Percentiles rank a stretch among this genome's conserved stretches.
phyloP scores from a whole-genome alignment of 2,329 filamentous ascomycete genomes.

The Exophiala spinifera region DNA sequence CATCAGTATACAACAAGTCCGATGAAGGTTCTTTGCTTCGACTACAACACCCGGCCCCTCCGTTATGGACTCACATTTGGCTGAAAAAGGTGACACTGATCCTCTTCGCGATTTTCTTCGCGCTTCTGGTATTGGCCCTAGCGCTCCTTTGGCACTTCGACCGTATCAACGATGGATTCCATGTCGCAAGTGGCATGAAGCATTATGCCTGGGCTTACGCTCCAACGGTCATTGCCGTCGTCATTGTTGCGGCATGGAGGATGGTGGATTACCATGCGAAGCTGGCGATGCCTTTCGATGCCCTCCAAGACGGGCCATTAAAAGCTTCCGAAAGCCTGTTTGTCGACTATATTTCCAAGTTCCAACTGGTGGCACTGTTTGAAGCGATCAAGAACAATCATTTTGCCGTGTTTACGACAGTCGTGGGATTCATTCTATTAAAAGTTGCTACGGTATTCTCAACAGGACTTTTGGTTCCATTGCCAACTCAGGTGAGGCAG shows the following conservation, averaged over 20 bases:
- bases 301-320: constrained; percentile 30
- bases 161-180: constrained; percentile 20
- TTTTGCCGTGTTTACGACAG: constrained; percentile 33
- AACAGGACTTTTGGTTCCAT: constrained; percentile 34
- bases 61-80: constrained; percentile 29
- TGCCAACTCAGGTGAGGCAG: constrained; percentile 24
- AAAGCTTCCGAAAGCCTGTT: constrained; percentile 31
- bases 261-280: constrained; percentile 36
- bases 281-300: constrained; percentile 35
- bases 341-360: constrained; percentile 35
- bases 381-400: constrained; percentile 33
- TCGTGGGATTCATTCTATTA: constrained; percentile 32
- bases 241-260: constrained; percentile 33
- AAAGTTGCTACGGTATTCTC: constrained; percentile 30
- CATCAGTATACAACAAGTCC: not conserved
- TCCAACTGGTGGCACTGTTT: constrained; percentile 31
- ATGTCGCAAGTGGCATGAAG: constrained; percentile 13
- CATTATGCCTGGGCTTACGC: constrained; percentile 29
- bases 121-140: constrained; percentile 19
- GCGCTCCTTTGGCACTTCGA: constrained; percentile 24
- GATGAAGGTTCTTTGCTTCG: constrained; percentile 12
- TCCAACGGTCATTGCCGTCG: constrained; percentile 31
- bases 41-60: constrained; percentile 9
- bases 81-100: constrained; percentile 22
- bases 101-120: constrained; percentile 21